A percentile compares a stretch with the other conserved stretches of the same genome.
Evolutionary conservation across 129 eudicot species (phyloP).

Genomic region (Tagetes patula): DNA sequence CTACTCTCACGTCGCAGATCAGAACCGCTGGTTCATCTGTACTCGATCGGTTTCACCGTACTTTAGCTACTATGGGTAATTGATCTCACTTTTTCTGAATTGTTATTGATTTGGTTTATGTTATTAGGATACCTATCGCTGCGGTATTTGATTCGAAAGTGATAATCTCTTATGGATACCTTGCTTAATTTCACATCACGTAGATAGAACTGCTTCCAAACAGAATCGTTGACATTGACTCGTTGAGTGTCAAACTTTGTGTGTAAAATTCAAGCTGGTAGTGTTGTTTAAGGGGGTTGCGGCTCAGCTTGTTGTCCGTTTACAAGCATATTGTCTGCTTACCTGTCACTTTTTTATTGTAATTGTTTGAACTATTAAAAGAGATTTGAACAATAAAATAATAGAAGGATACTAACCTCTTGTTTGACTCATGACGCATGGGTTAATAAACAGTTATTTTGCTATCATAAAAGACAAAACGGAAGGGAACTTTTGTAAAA

Average conservation of each 20-base stretch:
- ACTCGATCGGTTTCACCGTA: constrained; percentile 58
- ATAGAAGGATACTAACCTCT: too few relatives aligned
- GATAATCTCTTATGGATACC: not conserved
- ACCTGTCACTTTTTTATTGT: too few relatives aligned
- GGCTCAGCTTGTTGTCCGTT: too few relatives aligned
- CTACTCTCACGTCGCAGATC: constrained; percentile 64
- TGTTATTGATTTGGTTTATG: not conserved
- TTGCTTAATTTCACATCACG: constrained; percentile 7
- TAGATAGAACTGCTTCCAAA: not conserved
- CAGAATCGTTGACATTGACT: constrained; percentile 23
- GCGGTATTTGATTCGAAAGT: not conserved
- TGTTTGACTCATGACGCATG: too few relatives aligned
- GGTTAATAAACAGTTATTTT: too few relatives aligned
- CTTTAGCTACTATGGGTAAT: constrained; percentile 84
- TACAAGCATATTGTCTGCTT: too few relatives aligned
- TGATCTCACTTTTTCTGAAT: too few relatives aligned
- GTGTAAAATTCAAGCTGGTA: not conserved
- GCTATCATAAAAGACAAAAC: too few relatives aligned
- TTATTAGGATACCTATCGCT: not conserved
- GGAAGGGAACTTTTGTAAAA: not conserved
- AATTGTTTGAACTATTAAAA: too few relatives aligned
- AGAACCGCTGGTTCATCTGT: constrained; percentile 58
- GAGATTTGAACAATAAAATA: too few relatives aligned
- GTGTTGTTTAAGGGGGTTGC: not conserved
- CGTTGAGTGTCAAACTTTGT: not conserved